These are phyloP conservation scores for Serendipita vermifera DNA, from an alignment of 768 basidiomycete species.

Conservation along the genomic window DNA sequence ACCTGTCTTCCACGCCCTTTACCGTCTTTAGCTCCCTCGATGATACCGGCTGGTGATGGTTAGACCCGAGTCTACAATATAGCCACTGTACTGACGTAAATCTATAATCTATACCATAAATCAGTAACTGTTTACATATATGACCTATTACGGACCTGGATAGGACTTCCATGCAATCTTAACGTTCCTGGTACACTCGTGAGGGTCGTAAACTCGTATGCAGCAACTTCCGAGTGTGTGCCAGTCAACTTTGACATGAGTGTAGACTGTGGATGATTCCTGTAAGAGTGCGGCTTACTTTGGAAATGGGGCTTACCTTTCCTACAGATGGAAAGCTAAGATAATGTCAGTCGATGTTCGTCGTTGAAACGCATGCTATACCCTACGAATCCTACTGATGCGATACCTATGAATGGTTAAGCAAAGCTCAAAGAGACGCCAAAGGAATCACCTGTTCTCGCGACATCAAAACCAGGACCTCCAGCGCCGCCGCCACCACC, in stretches of 20 bases:
- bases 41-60: slow-evolving; percentile 65
- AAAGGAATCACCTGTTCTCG: slow-evolving; percentile 70
- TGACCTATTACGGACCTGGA: slow-evolving; percentile 72
- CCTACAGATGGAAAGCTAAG: slow-evolving; percentile 78
- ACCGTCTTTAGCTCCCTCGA: slow-evolving; percentile 94
- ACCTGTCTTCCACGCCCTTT: slow-evolving; percentile 93
- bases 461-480: slow-evolving; percentile 94
- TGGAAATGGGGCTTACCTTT: slow-evolving; percentile 40
- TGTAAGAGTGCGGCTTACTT: slow-evolving; percentile 3
- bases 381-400: neutral
- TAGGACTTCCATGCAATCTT: slow-evolving; percentile 89
- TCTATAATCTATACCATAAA: slow-evolving; percentile 17
- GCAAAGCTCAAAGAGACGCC: slow-evolving; percentile 87
- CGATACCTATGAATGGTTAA: neutral
- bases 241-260: slow-evolving; percentile 94
- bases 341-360: neutral
- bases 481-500: slow-evolving; percentile 77
- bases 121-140: neutral
- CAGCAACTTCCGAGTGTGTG: slow-evolving; percentile 90
- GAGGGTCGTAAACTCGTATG: slow-evolving; percentile 92
- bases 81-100: slow-evolving; percentile 13
- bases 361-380: slow-evolving; percentile 6
- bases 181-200: slow-evolving; percentile 93
- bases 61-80: neutral
- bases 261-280: slow-evolving; percentile 46